Base-by-base conservation (phyloP, 805 yeast species). In the Kodamaea leandrae region DNA sequence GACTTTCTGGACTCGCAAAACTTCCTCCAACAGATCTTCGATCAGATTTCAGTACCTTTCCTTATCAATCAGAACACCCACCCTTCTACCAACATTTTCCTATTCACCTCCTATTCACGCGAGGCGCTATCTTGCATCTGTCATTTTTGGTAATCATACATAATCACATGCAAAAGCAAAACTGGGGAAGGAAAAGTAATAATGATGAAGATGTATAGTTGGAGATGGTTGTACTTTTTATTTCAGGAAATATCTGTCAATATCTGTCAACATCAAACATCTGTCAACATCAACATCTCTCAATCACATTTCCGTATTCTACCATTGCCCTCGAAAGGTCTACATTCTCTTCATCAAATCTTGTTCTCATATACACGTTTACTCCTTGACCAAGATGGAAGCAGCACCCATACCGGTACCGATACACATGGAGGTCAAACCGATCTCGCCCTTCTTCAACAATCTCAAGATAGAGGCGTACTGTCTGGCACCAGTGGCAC, bases 381-480 rank as follows among this genome's bases (percentile, higher is more conserved):
- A 88, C 71, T 91, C 98, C 55, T 76, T 83, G 32, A 87, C 75
- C 53, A 91, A 76, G 33, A 90, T 72, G 10, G 91, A 84, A 36
- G 98, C 98, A 24, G 97, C 96, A 50, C 98, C 98, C 95, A 90
- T 91, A 54, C 98, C 98, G 25, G 97, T 88, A 56, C 98, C 98
- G 50, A 91, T 82, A 72, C 98, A 91, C 98, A 91, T 91, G 49
- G 95, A 84, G 9, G 95, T 86, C 39, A 91, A 82, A 50, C 98
- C 98, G 49, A 89, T 67, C 69, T 89, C 81, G 46, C 91, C 95
- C 19, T 77, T 61, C 62, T 82, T 67, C 55, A 90, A 75, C 69
- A 88, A 91, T 54, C 90, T 76, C 60, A 91, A 65, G 46, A 91
- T 65, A 4, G 98, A 91, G 32, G 97, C 90, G 39, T 87, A 76